Evolutionary conservation across 768 basidiomycete species (phyloP).

Genomic region (Leccinum subtestaceum): DNA sequence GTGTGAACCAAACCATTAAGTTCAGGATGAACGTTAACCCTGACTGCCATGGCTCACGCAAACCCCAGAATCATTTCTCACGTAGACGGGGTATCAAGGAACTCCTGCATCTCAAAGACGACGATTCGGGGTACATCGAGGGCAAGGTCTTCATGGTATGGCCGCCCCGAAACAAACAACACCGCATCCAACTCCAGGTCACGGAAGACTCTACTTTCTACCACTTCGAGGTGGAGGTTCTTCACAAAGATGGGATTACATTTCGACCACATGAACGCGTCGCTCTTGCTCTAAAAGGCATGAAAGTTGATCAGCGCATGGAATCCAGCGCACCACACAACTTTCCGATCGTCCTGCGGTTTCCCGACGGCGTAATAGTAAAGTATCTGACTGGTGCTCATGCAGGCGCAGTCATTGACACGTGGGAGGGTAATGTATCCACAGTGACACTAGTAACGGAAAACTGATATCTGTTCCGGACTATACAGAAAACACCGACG

Average conservation of each 20-base stretch:
- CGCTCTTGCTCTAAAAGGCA: constrained; percentile 47
- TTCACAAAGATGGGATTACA: constrained; percentile 33
- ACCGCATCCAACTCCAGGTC: constrained; percentile 33
- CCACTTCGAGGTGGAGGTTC: constrained; percentile 41
- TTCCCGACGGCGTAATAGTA: constrained; percentile 41
- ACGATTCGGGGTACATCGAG: constrained; percentile 40
- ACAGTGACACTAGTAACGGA: not conserved
- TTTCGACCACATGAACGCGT: constrained; percentile 44
- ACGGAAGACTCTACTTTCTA: constrained; percentile 13
- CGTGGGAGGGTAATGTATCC: constrained; percentile 37
- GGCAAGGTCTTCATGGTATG: constrained; percentile 47
- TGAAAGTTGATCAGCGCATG: constrained; percentile 30
- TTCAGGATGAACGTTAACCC: constrained; percentile 9
- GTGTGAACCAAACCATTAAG: not conserved
- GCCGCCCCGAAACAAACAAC: constrained; percentile 29
- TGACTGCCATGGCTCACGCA: not conserved
- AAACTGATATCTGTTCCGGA: not conserved
- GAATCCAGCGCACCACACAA: constrained; percentile 29
- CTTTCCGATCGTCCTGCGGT: constrained; percentile 43
- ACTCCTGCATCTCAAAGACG: constrained; percentile 29
- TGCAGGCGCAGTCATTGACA: constrained; percentile 35
- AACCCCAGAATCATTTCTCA: constrained; percentile 18
- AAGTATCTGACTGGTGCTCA: constrained; percentile 35
- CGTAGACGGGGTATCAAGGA: constrained; percentile 33
- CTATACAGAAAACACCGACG: constrained; percentile 17